Percentiles rank a stretch among this genome's conserved stretches.
These are phyloP conservation scores for Macadamia integrifolia DNA, from an alignment of 164 flowering plant species.

Conservation along the genomic window DNA sequence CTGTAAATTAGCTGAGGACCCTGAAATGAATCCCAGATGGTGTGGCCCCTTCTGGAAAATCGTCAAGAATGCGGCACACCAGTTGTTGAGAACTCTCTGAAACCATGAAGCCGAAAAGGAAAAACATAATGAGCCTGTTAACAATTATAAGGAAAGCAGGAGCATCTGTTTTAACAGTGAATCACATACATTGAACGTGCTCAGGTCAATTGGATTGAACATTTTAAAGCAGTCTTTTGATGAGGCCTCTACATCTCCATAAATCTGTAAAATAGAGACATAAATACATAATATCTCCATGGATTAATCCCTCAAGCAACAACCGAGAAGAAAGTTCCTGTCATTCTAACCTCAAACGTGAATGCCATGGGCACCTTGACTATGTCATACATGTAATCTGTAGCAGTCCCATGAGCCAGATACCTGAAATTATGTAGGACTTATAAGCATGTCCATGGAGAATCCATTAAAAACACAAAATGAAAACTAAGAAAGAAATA, in stretches of 20 bases:
- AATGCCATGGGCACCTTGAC: constrained; percentile 90
- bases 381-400: constrained; percentile 91
- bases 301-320: not conserved
- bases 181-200: constrained; percentile 61
- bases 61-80: constrained; percentile 76
- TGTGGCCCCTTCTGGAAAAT: constrained; percentile 56
- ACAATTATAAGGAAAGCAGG: not conserved
- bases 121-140: not conserved
- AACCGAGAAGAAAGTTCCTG: not conserved
- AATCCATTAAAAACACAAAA: not conserved
- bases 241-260: constrained; percentile 73
- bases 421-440: constrained; percentile 41
- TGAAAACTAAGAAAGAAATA: not conserved
- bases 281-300: not conserved
- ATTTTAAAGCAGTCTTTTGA: constrained; percentile 84
- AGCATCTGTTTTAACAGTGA: not conserved
- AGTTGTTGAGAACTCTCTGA: constrained; percentile 85
- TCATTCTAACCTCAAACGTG: constrained; percentile 86
- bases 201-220: constrained; percentile 82
- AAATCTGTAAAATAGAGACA: constrained; percentile 48
- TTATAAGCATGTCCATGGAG: not conserved
- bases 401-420: constrained; percentile 97
- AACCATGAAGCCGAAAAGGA: constrained; percentile 6
- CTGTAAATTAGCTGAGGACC: constrained; percentile 23
- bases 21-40: constrained; percentile 30